Evolutionary conservation across 176 grass and related monocot genomes (phyloP), one percentile per base, ranked within the genome.

Genomic region (Pontederia paniculata): DNA sequence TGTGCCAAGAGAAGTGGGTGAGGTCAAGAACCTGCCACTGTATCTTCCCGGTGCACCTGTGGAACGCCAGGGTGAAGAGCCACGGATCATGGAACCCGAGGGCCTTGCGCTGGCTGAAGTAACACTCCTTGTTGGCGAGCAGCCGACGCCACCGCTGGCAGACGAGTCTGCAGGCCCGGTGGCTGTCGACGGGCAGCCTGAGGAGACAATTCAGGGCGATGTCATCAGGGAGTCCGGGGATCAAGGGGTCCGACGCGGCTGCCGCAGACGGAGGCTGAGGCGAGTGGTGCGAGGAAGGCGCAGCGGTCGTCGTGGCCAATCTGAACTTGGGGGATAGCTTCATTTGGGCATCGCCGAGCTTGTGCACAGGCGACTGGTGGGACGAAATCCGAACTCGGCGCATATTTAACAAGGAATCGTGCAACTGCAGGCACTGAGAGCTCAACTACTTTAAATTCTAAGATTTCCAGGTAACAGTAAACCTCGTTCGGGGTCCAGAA

Each of bases 21-120:
- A 98, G 80, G 67, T 98, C 93, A 8, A 98, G 77, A 44, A 91
- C 93, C 65, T 83, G 78, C 93, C 93, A 98, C 37, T 98, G 82
- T 15, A 98, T 98, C 69, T 91, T 88, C 12, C 93, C 93, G 6
- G 86, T 91, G 77, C 93, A 98, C 17, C 87, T 73, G 67, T 98
- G 93, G 77, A 88, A 98, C 0, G 93, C 93, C 10, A 98, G 71
- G 0, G 86, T 98, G 72, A 88, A 91, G 31, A 98, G 21, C 73
- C 67, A 91, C 0, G 93, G 93, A 0, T 74, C 54, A 12, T 63
- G 61, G 44, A 91, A 70, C 11, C 79, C 88, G 43, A 98, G 78
- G 1, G 18, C 49, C 19, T 63, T 72, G 5, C 86, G 68, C 2
- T 82, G 86, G 18, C 51, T 44, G 49, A 98, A 88, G 72, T 87